phyloP scores from a whole-genome alignment of 306 rosid genomes.

The Astragalus glycyphyllos region DNA sequence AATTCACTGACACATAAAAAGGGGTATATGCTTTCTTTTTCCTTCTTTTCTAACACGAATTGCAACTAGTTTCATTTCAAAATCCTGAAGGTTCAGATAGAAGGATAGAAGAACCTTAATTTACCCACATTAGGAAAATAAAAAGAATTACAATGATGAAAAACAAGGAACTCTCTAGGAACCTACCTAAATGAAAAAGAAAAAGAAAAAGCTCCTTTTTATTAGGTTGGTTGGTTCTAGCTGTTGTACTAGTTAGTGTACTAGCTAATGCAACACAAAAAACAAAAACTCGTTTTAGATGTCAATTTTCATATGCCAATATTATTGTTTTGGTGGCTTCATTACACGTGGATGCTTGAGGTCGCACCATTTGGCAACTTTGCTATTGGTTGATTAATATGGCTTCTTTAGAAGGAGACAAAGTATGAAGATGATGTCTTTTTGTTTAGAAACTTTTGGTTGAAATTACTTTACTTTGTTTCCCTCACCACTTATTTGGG shows the following conservation, averaged over 20 bases:
- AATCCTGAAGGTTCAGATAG: constrained; percentile 12
- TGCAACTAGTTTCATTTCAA: constrained; percentile 38
- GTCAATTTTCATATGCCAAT: constrained; percentile 42
- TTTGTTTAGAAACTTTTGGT: constrained; percentile 35
- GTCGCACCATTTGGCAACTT: constrained; percentile 53
- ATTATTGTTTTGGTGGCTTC: not conserved
- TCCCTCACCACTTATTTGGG: constrained; percentile 43
- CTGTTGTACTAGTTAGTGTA: constrained; percentile 21
- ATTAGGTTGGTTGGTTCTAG: constrained; percentile 17
- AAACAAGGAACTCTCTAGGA: constrained; percentile 47
- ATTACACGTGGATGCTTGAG: constrained; percentile 41
- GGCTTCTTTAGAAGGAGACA: constrained; percentile 51
- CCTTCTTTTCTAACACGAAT: constrained; percentile 10
- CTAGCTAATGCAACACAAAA: constrained; percentile 23
- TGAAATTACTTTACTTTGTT: constrained; percentile 31
- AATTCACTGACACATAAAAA: not conserved
- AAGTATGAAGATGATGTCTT: constrained; percentile 41
- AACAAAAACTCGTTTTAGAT: constrained; percentile 42
- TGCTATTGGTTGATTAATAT: not conserved
- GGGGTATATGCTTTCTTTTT: constrained; percentile 42
- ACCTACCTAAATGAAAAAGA: constrained; percentile 41
- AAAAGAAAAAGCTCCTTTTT: constrained; percentile 20
- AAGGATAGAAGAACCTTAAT: constrained; percentile 51
- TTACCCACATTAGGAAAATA: constrained; percentile 57
- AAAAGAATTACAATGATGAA: constrained; percentile 31